Evolutionary conservation across 345 rosid genomes (phyloP), one percentile per base, ranked within the genome.

Genomic region (Arabidopsis suecica): DNA sequence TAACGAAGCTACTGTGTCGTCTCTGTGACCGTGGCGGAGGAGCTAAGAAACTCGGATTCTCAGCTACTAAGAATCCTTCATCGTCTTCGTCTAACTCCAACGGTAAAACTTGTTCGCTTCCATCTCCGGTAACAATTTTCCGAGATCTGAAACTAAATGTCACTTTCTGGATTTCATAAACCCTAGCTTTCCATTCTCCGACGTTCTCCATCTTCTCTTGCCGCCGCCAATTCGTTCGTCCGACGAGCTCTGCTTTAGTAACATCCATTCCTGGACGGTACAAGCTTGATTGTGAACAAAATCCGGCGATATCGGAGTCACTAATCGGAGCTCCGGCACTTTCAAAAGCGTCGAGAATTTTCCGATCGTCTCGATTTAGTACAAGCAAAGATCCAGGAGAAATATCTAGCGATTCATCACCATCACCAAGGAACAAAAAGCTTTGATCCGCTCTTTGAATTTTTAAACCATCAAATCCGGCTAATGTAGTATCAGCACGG

Each of bases 201-300:
- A 95, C 84, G 28, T 60, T 76, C 45, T 95, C 99, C 6, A 89
- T 89, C 79, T 86, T 93, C 74, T 90, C 97, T 68, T 92, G 98
- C 62, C 97, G 80, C 30, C 99, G 80, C 99, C 99, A 95, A 45
- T 92, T 95, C 1, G 92, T 92, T 38, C 96, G 65, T 22, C 93
- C 88, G 2, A 95, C 91, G 57, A 95, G 88, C 78, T 92, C 98
- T 3, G 97, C 97, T 71, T 78, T 92, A 1, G 99, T 92, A 9
- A 92, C 97, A 75, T 95, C 99, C 96, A 95, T 93, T 18, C 99
- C 99, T 0, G 98, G 98, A 1, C 98, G 84, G 69, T 89, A 88
- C 1, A 95, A 91, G 79, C 96, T 89, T 0, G 96, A 88, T 58
- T 95, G 97, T 2, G 97, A 82, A 73, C 91, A 88, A 79, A 87